Evolutionary conservation across 176 grass and related monocot genomes (phyloP), one percentile per base, ranked within the genome.

Genomic region (Oryza meyeriana): DNA sequence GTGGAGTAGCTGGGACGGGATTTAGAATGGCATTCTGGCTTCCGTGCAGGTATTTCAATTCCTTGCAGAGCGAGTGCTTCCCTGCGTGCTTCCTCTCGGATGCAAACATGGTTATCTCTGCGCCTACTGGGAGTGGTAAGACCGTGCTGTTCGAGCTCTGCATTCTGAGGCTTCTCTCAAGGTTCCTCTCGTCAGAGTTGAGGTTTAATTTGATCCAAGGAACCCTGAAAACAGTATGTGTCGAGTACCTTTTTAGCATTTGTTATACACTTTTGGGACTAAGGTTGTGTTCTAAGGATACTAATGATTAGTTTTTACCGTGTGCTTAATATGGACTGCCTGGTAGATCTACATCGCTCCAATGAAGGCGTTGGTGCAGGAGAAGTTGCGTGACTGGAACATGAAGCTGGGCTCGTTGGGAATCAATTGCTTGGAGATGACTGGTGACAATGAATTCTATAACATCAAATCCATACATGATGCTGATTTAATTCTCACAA

Each of bases 371-470:
- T 44, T 98, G 83, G 95, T 98, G 59, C 95, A 98, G 79, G 95
- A 98, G 80, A 98, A 93, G 80, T 87, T 91, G 57, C 92, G 92
- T 40, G 95, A 98, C 69, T 98, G 95, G 92, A 90, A 47, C 7
- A 64, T 72, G 67, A 98, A 95, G 85, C 67, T 98, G 64, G 72
- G 87, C 65, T 71, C 88, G 10, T 67, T 92, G 70, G 92, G 86
- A 10, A 91, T 98, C 74, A 91, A 69, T 44, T 98, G 95, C 79
- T 88, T 98, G 86, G 95, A 98, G 84, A 95, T 98, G 90, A 98
- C 95, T 42, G 87, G 92, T 69, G 95, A 98, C 77, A 95, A 79
- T 61, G 92, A 98, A 40, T 91, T 85, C 68, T 85, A 78, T 71
- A 88, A 82, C 76, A 83, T 66, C 42, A 98, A 89, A 44, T 85